A percentile compares a stretch with the other conserved stretches of the same genome.
phyloP scores from a whole-genome alignment of 2,329 filamentous ascomycete species.

The Albifimbria verrucaria region DNA sequence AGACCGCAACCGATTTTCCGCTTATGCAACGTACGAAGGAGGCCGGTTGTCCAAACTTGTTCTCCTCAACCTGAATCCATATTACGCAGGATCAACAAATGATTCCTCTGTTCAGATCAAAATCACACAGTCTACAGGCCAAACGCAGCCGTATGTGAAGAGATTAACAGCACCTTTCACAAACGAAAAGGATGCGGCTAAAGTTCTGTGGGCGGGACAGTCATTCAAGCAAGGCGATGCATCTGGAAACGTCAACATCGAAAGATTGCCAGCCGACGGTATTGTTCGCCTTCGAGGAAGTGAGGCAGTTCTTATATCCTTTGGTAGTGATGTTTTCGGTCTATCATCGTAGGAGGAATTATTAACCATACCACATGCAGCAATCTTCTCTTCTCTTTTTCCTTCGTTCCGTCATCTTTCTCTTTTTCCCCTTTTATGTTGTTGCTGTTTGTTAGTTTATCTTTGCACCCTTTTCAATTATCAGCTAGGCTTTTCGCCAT shows the following conservation, averaged over 20 bases:
- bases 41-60: slow-evolving; percentile 1
- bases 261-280: neutral
- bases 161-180: slow-evolving; percentile 6
- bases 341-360: too few species aligned
- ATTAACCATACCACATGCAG: too few species aligned
- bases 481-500: too few species aligned
- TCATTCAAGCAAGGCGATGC: slow-evolving; percentile 9
- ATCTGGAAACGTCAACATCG: neutral
- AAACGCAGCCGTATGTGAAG: neutral
- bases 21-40: slow-evolving; percentile 3
- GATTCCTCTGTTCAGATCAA: neutral
- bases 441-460: too few species aligned
- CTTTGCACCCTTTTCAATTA: too few species aligned
- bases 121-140: too few species aligned
- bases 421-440: too few species aligned
- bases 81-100: neutral
- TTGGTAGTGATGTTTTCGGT: too few species aligned
- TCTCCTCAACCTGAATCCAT: slow-evolving; percentile 3
- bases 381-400: too few species aligned
- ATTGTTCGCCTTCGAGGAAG: neutral
- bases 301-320: slow-evolving; percentile 8
- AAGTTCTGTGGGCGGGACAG: slow-evolving; percentile 8
- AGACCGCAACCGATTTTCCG: slow-evolving; percentile 1
- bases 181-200: slow-evolving; percentile 4
- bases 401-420: too few species aligned